Percentiles rank a stretch among this genome's conserved stretches.
Evolutionary conservation across 257 asterid genomes (phyloP).

Genomic region (Phtheirospermum japonicum): DNA sequence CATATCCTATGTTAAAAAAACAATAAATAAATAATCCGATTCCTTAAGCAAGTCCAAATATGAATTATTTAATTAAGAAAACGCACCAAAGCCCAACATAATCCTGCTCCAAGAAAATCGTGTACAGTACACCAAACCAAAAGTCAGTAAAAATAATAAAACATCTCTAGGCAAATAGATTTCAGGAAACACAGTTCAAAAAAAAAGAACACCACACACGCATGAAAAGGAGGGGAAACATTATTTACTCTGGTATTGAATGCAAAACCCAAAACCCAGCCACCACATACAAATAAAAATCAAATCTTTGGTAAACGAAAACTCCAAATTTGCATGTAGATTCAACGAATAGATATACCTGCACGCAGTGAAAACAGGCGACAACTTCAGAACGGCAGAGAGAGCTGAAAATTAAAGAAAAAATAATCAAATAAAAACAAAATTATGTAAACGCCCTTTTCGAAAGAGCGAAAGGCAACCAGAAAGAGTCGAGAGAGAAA

Average conservation of each 20-base stretch:
- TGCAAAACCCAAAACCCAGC: background rate
- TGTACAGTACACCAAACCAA: background rate
- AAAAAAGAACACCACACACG: background rate
- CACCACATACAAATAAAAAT: background rate
- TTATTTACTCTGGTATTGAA: background rate
- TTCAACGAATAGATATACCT: background rate
- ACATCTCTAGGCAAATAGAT: background rate
- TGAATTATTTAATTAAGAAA: background rate
- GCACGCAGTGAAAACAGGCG: background rate
- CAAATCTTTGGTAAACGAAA: background rate
- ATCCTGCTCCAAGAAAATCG: background rate
- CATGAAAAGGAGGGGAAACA: background rate
- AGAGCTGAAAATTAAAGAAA: no score
- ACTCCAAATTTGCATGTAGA: background rate
- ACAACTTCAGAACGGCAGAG: background rate
- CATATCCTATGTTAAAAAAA: no score
- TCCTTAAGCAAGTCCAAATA: background rate
- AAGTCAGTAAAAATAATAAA: background rate
- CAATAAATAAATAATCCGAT: background rate
- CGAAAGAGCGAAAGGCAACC: no score
- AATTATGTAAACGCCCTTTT: no score
- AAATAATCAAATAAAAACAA: no score
- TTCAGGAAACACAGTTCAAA: background rate
- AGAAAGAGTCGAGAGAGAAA: no score
- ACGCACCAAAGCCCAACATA: no score